Conservation (phyloP, 306 rosid species). For the Ochetophila trinervis region DNA sequence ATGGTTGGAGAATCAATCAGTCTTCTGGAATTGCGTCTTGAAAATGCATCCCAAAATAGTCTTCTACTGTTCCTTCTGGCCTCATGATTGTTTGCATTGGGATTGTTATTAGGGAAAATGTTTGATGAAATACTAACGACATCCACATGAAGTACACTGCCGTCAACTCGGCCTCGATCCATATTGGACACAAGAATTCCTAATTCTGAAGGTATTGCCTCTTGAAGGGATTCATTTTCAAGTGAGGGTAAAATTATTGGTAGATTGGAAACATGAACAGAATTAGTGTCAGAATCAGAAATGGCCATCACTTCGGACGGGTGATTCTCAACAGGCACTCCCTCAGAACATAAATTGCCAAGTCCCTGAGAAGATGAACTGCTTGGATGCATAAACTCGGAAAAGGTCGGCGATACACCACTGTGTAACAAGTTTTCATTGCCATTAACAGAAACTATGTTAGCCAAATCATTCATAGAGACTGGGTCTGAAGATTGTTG, state of each 20-base stretch:
- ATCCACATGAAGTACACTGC: constrained; percentile 67
- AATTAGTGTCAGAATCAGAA: constrained; percentile 34
- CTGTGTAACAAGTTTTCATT: constrained; percentile 54
- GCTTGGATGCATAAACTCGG: constrained; percentile 43
- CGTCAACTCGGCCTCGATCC: constrained; percentile 59
- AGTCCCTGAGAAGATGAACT: constrained; percentile 48
- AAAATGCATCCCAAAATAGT: constrained; percentile 85
- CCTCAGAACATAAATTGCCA: constrained; percentile 36
- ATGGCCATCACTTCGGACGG: constrained; percentile 25
- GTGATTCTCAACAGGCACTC: constrained; percentile 46
- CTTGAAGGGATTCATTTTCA: constrained; percentile 55
- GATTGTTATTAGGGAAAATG: constrained; percentile 49
- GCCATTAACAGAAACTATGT: constrained; percentile 57
- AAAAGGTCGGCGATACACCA: constrained; percentile 44
- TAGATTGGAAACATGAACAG: constrained; percentile 45
- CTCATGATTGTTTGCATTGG: constrained; percentile 48
- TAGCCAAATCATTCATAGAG: constrained; percentile 65
- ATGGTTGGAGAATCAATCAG: constrained; percentile 71
- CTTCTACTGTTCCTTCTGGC: constrained; percentile 83
- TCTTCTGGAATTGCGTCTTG: constrained; percentile 82
- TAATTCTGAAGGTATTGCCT: constrained; percentile 59
- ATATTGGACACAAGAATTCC: constrained; percentile 72
- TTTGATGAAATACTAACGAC: constrained; percentile 81
- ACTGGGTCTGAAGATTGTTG: constrained; percentile 66
- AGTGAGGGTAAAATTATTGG: constrained; percentile 43